Evolutionary conservation across 202 grass and related monocot genomes (phyloP).

Genomic region (Saccharum hybrid): DNA sequence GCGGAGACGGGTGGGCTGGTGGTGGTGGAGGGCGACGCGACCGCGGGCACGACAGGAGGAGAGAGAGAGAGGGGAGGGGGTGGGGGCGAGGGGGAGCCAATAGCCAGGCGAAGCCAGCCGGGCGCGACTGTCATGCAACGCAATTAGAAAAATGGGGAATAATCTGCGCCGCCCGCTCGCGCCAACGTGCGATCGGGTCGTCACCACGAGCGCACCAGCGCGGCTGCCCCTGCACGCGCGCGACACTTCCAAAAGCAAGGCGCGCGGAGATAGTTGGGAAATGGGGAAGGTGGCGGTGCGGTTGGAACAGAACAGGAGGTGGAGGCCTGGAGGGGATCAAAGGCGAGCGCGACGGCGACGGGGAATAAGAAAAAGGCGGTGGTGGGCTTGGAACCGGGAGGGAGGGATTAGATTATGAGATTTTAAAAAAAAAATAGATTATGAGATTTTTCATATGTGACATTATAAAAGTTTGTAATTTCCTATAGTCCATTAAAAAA

Average conservation of each 20-base stretch:
- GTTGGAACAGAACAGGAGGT: not conserved
- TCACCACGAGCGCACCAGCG: slow-evolving; percentile 28
- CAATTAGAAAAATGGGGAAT: slow-evolving; percentile 31
- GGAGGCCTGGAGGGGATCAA: not conserved
- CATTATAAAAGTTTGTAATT: too few species aligned
- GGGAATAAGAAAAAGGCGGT: not conserved
- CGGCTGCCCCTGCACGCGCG: not conserved
- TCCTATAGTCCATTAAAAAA: too few species aligned
- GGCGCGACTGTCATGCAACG: slow-evolving; percentile 51
- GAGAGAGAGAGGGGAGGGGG: not conserved
- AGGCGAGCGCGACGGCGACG: not conserved
- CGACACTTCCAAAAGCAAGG: slow-evolving; percentile 41
- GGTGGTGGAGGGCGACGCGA: slow-evolving; percentile 46
- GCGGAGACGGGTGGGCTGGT: not conserved
- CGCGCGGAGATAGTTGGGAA: slow-evolving; percentile 1
- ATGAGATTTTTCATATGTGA: too few species aligned
- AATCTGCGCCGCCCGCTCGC: slow-evolving; percentile 27
- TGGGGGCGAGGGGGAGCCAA: slow-evolving; percentile 14
- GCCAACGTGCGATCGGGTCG: slow-evolving; percentile 48
- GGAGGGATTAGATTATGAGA: not conserved
- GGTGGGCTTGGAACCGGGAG: not conserved
- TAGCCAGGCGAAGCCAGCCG: slow-evolving; percentile 17
- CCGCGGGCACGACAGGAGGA: slow-evolving; percentile 38
- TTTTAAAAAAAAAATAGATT: too few species aligned
- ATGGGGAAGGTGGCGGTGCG: slow-evolving; percentile 35